Conservation (phyloP, 106 monocot species). For the Dioscorea dumetorum region DNA sequence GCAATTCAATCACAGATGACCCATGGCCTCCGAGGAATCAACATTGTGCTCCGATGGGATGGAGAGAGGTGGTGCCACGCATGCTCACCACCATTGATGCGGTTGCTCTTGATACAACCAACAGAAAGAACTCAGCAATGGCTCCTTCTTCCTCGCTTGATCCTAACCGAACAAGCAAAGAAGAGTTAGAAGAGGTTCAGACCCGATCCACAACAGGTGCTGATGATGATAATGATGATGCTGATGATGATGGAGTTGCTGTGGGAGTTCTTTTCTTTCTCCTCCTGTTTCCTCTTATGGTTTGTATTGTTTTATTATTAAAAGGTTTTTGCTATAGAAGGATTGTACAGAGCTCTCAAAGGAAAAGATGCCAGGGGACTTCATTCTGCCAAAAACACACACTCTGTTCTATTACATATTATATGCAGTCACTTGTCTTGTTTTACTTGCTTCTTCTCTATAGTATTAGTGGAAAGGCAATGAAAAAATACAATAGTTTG, state of each 20-base stretch:
- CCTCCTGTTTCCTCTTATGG: not conserved
- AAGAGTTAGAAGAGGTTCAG: conserved; percentile 63
- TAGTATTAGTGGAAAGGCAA: too few species aligned
- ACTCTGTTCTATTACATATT: conserved; percentile 2
- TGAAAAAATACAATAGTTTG: too few species aligned
- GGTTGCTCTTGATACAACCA: conserved; percentile 7
- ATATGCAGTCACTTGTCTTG: too few species aligned
- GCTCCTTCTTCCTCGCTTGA: conserved; percentile 30
- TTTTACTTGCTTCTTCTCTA: too few species aligned
- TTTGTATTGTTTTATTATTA: conserved; percentile 5
- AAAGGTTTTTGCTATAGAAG: conserved; percentile 13
- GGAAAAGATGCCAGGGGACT: conserved; percentile 4
- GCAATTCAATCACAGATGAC: conserved; percentile 17
- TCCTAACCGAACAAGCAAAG: conserved; percentile 56
- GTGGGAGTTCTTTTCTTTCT: conserved; percentile 12
- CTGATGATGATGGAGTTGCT: not conserved
- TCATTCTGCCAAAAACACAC: not conserved
- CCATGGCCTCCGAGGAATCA: conserved; percentile 23
- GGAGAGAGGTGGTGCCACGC: conserved; percentile 17
- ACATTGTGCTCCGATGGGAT: conserved; percentile 15
- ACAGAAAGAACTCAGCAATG: conserved; percentile 12
- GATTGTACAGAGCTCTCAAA: conserved; percentile 42
- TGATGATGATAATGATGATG: conserved; percentile 19
- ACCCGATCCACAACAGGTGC: conserved; percentile 81
- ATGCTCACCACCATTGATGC: conserved; percentile 7